A percentile compares a stretch with the other conserved stretches of the same genome.
phyloP scores from a whole-genome alignment of 2,329 filamentous ascomycete genomes.

The Penicillium sumatraense region DNA sequence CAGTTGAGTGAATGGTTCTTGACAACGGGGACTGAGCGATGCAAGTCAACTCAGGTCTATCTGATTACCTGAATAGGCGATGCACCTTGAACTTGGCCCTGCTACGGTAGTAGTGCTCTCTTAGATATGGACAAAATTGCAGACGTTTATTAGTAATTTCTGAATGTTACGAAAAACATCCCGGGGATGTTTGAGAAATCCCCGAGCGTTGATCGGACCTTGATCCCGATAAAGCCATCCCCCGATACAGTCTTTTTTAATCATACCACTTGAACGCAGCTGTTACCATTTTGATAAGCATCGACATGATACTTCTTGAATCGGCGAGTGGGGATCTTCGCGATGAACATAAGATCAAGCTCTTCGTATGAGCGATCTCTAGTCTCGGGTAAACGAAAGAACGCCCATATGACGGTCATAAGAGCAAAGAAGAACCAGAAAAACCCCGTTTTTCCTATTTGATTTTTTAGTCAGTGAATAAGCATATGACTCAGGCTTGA shows the following conservation, averaged over 20 bases:
- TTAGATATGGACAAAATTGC: too few relatives aligned
- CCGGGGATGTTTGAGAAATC: too few relatives aligned
- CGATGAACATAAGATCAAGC: slow-evolving; percentile 48
- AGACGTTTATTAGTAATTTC: too few relatives aligned
- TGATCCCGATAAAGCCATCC: too few relatives aligned
- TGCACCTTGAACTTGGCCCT: too few relatives aligned
- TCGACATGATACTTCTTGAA: slow-evolving; percentile 29
- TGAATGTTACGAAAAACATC: too few relatives aligned
- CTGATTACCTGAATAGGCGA: too few relatives aligned
- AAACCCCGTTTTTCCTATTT: slow-evolving; percentile 45
- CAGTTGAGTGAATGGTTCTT: not conserved
- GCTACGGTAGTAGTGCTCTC: too few relatives aligned
- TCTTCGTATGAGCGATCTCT: slow-evolving; percentile 45
- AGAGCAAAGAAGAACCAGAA: slow-evolving; percentile 42
- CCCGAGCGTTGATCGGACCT: too few relatives aligned
- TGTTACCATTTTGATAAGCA: slow-evolving; percentile 11
- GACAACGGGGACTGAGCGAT: too few relatives aligned
- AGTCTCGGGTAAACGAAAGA: slow-evolving; percentile 44
- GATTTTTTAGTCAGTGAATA: slow-evolving; percentile 22
- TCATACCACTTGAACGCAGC: not conserved
- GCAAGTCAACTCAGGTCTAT: too few relatives aligned
- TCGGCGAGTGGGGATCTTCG: slow-evolving; percentile 39
- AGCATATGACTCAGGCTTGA: not conserved
- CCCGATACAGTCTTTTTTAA: not conserved
- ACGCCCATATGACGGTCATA: slow-evolving; percentile 39